These are phyloP conservation scores for Neckera pumila DNA, from an alignment of 225 moss, liverwort and hornwort genomes.

Conservation along the genomic window DNA sequence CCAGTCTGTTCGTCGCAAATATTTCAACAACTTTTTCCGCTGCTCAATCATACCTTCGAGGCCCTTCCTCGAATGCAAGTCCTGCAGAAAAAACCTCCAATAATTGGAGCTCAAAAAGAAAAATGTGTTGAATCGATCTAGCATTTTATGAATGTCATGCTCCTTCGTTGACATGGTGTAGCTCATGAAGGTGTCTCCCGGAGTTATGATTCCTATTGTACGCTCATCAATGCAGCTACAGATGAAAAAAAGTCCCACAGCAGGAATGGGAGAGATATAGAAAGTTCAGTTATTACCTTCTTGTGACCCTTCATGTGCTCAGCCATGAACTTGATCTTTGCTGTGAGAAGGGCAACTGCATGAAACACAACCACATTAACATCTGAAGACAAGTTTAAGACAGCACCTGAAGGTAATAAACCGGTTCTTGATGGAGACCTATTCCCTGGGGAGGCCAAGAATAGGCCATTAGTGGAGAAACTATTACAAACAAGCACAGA, in stretches of 20 bases:
- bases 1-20: constrained; percentile 87
- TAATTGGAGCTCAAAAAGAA: neutral
- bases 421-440: neutral
- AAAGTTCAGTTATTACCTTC: constrained; percentile 34
- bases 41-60: constrained; percentile 78
- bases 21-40: constrained; percentile 69
- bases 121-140: neutral
- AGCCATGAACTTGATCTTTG: constrained; percentile 90
- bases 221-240: neutral
- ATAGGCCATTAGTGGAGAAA: neutral
- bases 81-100: constrained; percentile 20
- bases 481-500: neutral
- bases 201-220: neutral
- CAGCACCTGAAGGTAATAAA: neutral
- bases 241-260: neutral
- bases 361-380: neutral
- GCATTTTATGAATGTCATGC: neutral
- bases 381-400: neutral
- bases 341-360: constrained; percentile 89
- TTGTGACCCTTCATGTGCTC: constrained; percentile 85
- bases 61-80: constrained; percentile 76
- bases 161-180: neutral
- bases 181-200: neutral
- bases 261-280: neutral
- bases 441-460: neutral